phyloP scores from a whole-genome alignment of 768 basidiomycete genomes.

The Lentinula sp. region DNA sequence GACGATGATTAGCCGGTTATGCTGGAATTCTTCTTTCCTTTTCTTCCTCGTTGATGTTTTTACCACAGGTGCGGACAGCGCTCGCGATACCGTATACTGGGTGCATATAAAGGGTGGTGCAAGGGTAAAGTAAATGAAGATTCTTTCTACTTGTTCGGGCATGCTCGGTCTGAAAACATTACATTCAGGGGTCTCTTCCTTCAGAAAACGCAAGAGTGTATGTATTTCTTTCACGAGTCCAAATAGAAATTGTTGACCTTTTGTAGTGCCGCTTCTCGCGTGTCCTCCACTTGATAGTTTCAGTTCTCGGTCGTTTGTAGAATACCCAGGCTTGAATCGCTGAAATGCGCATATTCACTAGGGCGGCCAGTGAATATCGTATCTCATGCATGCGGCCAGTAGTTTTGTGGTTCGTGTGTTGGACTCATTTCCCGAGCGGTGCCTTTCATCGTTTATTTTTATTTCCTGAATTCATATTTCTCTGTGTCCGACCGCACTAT shows the following conservation, averaged over 20 bases:
- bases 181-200: neutral
- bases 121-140: neutral
- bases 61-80: neutral
- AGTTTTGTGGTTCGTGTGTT: neutral
- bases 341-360: neutral
- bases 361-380: neutral
- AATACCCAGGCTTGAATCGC: neutral
- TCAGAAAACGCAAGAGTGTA: neutral
- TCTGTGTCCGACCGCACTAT: neutral
- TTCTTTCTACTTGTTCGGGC: neutral
- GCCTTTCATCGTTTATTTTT: neutral
- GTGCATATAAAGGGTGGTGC: neutral
- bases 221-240: neutral
- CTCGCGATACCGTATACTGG: neutral
- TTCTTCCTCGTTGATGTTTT: conserved; percentile 1
- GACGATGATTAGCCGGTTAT: conserved; percentile 14
- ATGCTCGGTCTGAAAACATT: neutral
- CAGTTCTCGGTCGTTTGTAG: neutral
- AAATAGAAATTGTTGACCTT: neutral
- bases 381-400: neutral
- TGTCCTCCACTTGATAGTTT: neutral
- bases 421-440: neutral
- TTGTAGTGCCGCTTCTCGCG: neutral
- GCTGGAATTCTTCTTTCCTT: neutral
- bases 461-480: neutral